Percentiles rank a stretch among this genome's conserved stretches.
Evolutionary conservation across 129 eudicot genomes (phyloP).

Genomic region (Flaveria trinervia): DNA sequence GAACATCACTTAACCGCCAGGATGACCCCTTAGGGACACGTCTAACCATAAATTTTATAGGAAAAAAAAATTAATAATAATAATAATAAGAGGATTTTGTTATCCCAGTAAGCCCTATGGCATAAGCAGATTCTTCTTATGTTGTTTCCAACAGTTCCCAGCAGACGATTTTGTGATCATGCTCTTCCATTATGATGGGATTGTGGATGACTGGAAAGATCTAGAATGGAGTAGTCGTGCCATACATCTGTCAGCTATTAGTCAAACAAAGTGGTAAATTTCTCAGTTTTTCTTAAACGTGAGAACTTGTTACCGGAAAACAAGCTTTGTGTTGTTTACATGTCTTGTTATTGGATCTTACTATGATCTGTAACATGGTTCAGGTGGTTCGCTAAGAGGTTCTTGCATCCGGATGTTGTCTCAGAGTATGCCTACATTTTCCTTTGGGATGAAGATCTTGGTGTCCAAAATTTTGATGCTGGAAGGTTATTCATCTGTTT

Average conservation of each 20-base stretch:
- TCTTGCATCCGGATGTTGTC: constrained; percentile 81
- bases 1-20: too few relatives aligned
- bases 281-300: background rate
- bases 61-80: background rate
- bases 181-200: constrained; percentile 92
- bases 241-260: constrained; percentile 73
- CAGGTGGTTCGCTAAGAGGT: constrained; percentile 98
- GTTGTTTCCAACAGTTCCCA: constrained; percentile 55
- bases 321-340: background rate
- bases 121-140: constrained; percentile 9
- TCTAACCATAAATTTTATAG: background rate
- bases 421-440: constrained; percentile 76
- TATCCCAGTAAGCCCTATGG: background rate
- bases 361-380: constrained; percentile 8
- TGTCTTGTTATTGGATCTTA: background rate
- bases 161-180: constrained; percentile 57
- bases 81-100: background rate
- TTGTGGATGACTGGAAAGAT: constrained; percentile 78
- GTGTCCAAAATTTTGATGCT: constrained; percentile 75
- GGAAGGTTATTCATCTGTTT: constrained; percentile 47
- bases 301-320: too few relatives aligned
- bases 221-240: constrained; percentile 81
- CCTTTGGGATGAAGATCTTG: constrained; percentile 98
- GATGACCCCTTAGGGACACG: too few relatives aligned
- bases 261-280: constrained; percentile 85